phyloP scores from a whole-genome alignment of 108 stramenopile genomes.

The Nannochloropsis oceanica region DNA sequence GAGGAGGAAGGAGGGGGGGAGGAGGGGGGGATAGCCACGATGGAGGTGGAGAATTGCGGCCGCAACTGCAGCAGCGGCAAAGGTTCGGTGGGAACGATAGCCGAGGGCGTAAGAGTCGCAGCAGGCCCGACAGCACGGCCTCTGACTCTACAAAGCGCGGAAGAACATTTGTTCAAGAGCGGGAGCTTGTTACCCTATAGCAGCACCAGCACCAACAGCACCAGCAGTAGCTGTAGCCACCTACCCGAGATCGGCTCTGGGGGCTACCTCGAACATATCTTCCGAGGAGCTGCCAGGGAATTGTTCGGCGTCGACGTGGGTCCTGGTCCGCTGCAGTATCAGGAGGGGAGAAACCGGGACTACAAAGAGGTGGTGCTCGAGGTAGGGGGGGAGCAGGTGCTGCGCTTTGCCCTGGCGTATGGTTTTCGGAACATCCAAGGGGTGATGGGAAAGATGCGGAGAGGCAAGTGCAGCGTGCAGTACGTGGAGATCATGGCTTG shows the following conservation, averaged over 20 bases:
- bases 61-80: no score
- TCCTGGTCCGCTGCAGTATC: conserved; percentile 15
- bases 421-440: conserved; percentile 92
- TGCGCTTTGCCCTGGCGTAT: conserved; percentile 78
- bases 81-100: no score
- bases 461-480: conserved; percentile 41
- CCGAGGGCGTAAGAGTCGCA: no score
- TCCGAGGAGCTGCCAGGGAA: conserved; percentile 29
- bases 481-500: conserved; percentile 97
- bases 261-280: conserved; percentile 36
- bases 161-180: no score
- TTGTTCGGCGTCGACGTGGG: conserved; percentile 31
- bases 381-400: conserved; percentile 20
- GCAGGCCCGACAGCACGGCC: no score
- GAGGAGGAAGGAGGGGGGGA: no score
- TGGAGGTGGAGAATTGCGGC: no score
- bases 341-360: conserved; percentile 37
- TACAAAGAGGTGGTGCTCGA: conserved; percentile 26
- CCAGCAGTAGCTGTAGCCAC: no score
- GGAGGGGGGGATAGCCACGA: no score
- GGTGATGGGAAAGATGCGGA: conserved; percentile 44
- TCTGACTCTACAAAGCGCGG: no score
- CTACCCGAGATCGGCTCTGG: conserved; percentile 14
- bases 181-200: no score
- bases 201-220: no score